Evolutionary conservation across 257 asterid species (phyloP).

Genomic region (Solanum okadae): DNA sequence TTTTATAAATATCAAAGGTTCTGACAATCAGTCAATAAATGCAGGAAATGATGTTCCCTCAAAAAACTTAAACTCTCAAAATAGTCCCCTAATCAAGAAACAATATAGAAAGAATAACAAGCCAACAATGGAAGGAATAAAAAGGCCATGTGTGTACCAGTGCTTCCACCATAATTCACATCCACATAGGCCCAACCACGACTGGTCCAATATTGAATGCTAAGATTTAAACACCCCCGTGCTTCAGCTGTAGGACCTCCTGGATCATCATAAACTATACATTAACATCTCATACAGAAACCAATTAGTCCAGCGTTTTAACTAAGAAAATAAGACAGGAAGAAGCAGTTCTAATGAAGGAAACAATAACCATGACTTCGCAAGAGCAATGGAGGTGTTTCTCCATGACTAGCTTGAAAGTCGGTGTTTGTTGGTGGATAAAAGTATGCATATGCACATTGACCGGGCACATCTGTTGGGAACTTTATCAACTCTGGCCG

Average conservation of each 20-base stretch:
- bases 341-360: not conserved
- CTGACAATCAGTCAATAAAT: not conserved
- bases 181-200: slow-evolving; percentile 99
- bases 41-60: not conserved
- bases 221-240: slow-evolving; percentile 70
- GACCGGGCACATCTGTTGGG: slow-evolving; percentile 82
- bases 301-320: not conserved
- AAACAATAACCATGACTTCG: slow-evolving; percentile 72
- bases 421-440: slow-evolving; percentile 85
- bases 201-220: slow-evolving; percentile 94
- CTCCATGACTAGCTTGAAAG: slow-evolving; percentile 56
- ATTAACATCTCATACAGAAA: not conserved
- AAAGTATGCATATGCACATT: slow-evolving; percentile 83
- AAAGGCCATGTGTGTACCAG: slow-evolving; percentile 37
- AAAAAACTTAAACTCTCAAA: not conserved
- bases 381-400: slow-evolving; percentile 84
- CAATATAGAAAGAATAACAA: not conserved
- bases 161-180: slow-evolving; percentile 98
- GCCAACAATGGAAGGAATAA: not conserved
- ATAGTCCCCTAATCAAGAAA: not conserved
- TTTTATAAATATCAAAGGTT: not conserved
- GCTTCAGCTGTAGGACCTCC: slow-evolving; percentile 98
- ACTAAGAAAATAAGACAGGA: not conserved
- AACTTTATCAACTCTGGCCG: slow-evolving; percentile 75
- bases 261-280: slow-evolving; percentile 10